Conservation (phyloP, 1,284 basidiomycete species). For the Puccinia novopanici region DNA sequence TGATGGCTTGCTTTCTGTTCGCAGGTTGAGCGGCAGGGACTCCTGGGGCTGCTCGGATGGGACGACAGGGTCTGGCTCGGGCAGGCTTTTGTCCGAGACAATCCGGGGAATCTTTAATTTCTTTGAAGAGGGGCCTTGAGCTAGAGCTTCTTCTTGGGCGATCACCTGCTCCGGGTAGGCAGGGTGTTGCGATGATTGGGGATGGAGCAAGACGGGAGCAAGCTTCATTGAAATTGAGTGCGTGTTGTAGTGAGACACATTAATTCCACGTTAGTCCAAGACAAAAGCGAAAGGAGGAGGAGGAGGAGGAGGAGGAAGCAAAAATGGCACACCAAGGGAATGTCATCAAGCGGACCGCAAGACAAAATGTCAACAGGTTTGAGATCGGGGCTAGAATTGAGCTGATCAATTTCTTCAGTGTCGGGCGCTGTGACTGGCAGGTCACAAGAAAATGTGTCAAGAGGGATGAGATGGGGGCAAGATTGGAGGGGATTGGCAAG, state of each 20-base stretch:
- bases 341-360: background rate
- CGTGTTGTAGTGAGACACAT: background rate
- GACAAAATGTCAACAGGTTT: constrained; percentile 18
- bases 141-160: no score
- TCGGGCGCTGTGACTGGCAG: background rate
- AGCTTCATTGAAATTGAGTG: background rate
- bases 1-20: background rate
- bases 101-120: no score
- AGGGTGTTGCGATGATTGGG: background rate
- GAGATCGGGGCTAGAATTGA: no score
- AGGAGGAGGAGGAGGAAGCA: background rate
- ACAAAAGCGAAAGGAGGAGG: background rate
- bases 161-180: background rate
- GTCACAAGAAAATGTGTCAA: background rate
- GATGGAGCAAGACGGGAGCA: background rate
- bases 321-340: background rate
- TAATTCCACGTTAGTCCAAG: no score
- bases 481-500: background rate
- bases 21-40: no score
- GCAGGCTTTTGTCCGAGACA: no score
- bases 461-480: background rate
- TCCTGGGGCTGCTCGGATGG: no score
- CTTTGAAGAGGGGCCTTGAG: no score
- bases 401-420: background rate
- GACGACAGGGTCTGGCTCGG: no score